Conservation (phyloP, 2,329 filamentous ascomycete genomes). For the Monilinia laxa region DNA sequence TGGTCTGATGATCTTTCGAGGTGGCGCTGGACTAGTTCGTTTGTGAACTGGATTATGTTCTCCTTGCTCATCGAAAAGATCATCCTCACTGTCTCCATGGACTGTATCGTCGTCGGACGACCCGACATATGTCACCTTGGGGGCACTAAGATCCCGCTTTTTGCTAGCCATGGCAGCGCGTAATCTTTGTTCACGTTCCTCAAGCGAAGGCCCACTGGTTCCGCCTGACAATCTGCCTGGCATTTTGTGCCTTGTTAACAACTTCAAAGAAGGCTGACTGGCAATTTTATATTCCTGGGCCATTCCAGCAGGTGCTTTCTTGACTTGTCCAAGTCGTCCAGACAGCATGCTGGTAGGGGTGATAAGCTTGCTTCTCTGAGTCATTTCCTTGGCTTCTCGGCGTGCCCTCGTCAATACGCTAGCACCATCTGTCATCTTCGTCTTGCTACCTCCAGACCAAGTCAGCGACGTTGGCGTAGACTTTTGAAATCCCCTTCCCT, state of each 20-base stretch:
- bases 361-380: constrained; percentile 49
- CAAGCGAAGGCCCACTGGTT: constrained; percentile 33
- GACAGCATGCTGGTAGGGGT: constrained; percentile 42
- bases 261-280: constrained; percentile 40
- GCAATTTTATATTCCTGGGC: constrained; percentile 52
- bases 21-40: constrained; percentile 16
- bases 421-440: constrained; percentile 52
- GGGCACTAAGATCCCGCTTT: constrained; percentile 9
- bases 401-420: constrained; percentile 57
- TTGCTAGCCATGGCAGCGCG: constrained; percentile 32
- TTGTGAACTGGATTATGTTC: constrained; percentile 1
- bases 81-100: constrained; percentile 29
- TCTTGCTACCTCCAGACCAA: constrained; percentile 51
- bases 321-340: constrained; percentile 43
- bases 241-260: constrained; percentile 40
- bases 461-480: constrained; percentile 42
- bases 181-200: constrained; percentile 43
- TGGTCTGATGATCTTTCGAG: constrained; percentile 13
- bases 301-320: constrained; percentile 54
- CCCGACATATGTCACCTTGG: constrained; percentile 30
- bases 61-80: constrained; percentile 33
- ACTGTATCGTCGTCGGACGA: constrained; percentile 32
- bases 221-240: constrained; percentile 28
- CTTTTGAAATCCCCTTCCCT: constrained; percentile 36
- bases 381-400: constrained; percentile 56